These are phyloP conservation scores for Areca catechu DNA, from an alignment of 176 grass and related monocot genomes.

Conservation along the genomic window DNA sequence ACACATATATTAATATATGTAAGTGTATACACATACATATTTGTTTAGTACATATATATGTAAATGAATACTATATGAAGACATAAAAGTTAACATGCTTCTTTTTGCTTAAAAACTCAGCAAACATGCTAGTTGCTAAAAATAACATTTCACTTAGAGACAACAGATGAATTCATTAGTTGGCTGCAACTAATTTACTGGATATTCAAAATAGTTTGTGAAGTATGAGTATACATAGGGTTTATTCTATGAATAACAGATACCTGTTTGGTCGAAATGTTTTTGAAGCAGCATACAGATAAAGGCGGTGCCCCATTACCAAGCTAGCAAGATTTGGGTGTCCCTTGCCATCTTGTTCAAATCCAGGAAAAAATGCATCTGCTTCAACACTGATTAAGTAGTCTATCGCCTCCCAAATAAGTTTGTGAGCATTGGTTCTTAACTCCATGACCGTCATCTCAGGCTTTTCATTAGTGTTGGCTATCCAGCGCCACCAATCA, in stretches of 20 bases:
- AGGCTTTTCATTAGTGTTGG: not conserved
- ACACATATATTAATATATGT: too few relatives aligned
- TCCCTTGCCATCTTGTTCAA: not conserved
- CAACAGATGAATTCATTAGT: too few relatives aligned
- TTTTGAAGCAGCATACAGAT: slow-evolving; percentile 2
- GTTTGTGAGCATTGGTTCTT: slow-evolving; percentile 5
- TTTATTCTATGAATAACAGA: not conserved
- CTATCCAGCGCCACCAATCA: not conserved
- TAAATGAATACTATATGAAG: too few relatives aligned
- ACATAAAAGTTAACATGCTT: too few relatives aligned
- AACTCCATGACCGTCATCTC: not conserved
- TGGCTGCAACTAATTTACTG: too few relatives aligned
- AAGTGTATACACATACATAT: too few relatives aligned
- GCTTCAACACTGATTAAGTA: slow-evolving; percentile 2
- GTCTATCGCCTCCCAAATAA: slow-evolving; percentile 1
- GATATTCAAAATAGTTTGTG: too few relatives aligned
- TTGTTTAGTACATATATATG: too few relatives aligned
- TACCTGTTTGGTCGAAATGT: slow-evolving; percentile 8
- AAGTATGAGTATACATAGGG: too few relatives aligned
- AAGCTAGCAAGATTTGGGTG: not conserved
- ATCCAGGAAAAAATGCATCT: not conserved
- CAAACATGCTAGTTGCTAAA: too few relatives aligned
- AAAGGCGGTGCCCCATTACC: not conserved
- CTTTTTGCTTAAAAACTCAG: too few relatives aligned
- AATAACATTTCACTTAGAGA: too few relatives aligned